These are phyloP conservation scores for Tuber aestivum DNA, from an alignment of 495 filamentous ascomycete species.

Conservation along the genomic window DNA sequence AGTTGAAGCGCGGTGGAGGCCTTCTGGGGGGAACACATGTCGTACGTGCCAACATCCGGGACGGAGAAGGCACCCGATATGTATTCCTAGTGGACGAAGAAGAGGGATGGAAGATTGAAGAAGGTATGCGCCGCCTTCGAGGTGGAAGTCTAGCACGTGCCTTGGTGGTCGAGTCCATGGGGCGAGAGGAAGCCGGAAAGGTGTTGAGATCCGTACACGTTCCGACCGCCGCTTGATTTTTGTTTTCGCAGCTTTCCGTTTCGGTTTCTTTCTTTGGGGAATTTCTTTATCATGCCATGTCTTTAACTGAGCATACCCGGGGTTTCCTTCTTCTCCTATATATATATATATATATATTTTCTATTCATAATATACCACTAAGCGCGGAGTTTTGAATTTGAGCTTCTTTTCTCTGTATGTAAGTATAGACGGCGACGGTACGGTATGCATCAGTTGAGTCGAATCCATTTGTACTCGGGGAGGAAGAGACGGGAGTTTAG, in stretches of 20 bases:
- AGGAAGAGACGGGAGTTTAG: constrained; percentile 4
- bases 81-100: constrained; percentile 75
- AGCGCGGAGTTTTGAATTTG: constrained; percentile 27
- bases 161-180: constrained; percentile 45
- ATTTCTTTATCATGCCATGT: constrained; percentile 4
- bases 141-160: constrained; percentile 51
- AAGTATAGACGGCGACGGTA: not conserved
- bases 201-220: constrained; percentile 29
- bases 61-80: constrained; percentile 75
- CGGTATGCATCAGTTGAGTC: not conserved
- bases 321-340: constrained; percentile 11
- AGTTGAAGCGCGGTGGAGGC: constrained; percentile 31
- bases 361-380: constrained; percentile 8
- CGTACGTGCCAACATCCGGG: constrained; percentile 71
- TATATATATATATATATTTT: not conserved
- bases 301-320: constrained; percentile 12
- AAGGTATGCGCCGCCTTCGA: constrained; percentile 68
- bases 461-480: not conserved
- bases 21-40: constrained; percentile 55
- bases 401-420: not conserved
- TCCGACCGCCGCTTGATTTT: constrained; percentile 21
- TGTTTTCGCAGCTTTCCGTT: not conserved
- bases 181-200: constrained; percentile 39
- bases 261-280: constrained; percentile 8
- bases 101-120: constrained; percentile 89